Evolutionary conservation across 2,329 filamentous ascomycete genomes (phyloP), one percentile per base, ranked within the genome.

Genomic region (Cercospora zeae-maydis): DNA sequence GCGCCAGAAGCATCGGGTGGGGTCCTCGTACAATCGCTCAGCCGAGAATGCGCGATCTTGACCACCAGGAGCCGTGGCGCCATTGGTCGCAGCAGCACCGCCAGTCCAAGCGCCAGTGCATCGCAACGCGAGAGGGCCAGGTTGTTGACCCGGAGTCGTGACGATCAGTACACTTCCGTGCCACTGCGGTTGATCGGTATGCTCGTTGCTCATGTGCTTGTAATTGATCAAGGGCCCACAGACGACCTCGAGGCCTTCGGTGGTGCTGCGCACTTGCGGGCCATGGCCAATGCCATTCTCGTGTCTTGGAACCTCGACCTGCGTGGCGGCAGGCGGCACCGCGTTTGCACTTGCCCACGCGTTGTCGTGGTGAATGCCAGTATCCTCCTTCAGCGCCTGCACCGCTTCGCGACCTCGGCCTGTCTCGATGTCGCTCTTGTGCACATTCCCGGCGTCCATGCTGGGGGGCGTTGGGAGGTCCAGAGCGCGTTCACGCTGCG

Each of bases 111-210:
- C 78, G 34, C 83, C 83, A 57, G 87, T 71, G 16, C 78, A 77
- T 14, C 75, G 77, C 68, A 93, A 76, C 27, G 81, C 80, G 42
- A 96, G 86, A 66, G 83, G 79, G 0, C 83, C 82, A 65, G 85
- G 83, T 19, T 80, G 79, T 71, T 85, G 86, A 24, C 89, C 89
- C 4, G 92, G 89, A 57, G 84, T 87, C 14, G 88, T 90, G 58
- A 97, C 92, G 55, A 97, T 80, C 70, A 97, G 79, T 7, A 96
- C 90, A 75, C 92, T 96, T 62, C 93, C 93, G 70, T 90, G 82
- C 93, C 93, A 98, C 42, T 78, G 78, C 39, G 80, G 79, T 54
- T 70, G 73, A 30, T 77, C 75, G 1, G 75, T 73, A 59, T 75
- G 67, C 64, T 76, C 80, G 30, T 82, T 83, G 70, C 88, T 85